phyloP scores from a whole-genome alignment of 352 stramenopile species.

The Globisporangium radiosum region DNA sequence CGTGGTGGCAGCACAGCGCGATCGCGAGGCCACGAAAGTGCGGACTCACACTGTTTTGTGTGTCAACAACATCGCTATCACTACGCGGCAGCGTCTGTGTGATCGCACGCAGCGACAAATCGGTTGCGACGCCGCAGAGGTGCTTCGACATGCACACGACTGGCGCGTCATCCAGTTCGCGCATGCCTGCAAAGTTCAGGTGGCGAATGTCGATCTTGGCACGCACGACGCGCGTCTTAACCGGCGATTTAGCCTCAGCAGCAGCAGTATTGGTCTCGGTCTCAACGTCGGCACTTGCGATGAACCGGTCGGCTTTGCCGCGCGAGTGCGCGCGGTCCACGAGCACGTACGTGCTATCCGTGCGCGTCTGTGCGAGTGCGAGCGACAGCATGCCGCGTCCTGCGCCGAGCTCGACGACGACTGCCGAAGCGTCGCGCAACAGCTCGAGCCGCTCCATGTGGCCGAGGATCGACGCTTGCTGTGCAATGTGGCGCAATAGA shows the following conservation, averaged over 20 bases:
- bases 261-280: conserved; percentile 15
- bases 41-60: conserved; percentile 17
- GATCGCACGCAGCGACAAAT: conserved; percentile 69
- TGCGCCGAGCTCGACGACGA: conserved; percentile 70
- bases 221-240: conserved; percentile 34
- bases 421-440: conserved; percentile 26
- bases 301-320: conserved; percentile 73
- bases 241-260: conserved; percentile 9
- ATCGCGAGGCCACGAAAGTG: conserved; percentile 54
- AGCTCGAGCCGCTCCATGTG: conserved; percentile 61
- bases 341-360: conserved; percentile 59
- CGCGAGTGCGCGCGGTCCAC: conserved; percentile 67
- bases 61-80: neutral
- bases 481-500: conserved; percentile 72
- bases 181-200: conserved; percentile 65
- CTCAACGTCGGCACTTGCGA: conserved; percentile 18
- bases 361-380: conserved; percentile 59
- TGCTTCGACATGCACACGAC: conserved; percentile 86
- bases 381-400: conserved; percentile 76
- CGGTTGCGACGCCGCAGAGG: conserved; percentile 74
- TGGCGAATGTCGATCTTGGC: conserved; percentile 86
- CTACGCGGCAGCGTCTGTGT: conserved; percentile 35
- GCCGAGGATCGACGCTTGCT: conserved; percentile 76
- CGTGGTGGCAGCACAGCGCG: conserved; percentile 78
- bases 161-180: conserved; percentile 32